A percentile compares a stretch with the other conserved stretches of the same genome.
Conservation (phyloP, 306 rosid species). For the Chamaecrista fasciculata region DNA sequence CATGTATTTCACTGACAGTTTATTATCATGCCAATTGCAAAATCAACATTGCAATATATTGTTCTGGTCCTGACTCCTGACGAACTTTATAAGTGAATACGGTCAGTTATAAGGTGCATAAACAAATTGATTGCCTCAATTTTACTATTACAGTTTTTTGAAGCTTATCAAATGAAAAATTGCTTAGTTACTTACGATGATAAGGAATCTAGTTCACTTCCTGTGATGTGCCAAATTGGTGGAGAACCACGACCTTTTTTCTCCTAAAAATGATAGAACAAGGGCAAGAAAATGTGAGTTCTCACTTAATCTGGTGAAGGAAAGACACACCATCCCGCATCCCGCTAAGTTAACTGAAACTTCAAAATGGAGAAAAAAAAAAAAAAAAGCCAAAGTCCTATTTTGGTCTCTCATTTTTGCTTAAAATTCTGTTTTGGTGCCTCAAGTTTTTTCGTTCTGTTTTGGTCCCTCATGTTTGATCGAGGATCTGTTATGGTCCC, state of each 20-base stretch:
- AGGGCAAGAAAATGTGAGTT: conserved; percentile 7
- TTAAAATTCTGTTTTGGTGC: too few relatives aligned
- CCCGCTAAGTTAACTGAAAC: neutral
- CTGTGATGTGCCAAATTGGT: conserved; percentile 69
- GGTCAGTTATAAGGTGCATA: neutral
- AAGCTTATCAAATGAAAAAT: neutral
- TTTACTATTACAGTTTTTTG: conserved; percentile 11
- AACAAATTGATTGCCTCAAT: conserved; percentile 4
- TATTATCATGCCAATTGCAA: neutral
- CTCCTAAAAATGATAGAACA: conserved; percentile 57
- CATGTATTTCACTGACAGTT: neutral
- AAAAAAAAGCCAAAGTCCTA: too few relatives aligned
- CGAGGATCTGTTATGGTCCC: too few relatives aligned
- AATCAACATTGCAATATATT: neutral
- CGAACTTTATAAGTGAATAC: neutral
- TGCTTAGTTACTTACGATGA: conserved; percentile 62
- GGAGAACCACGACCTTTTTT: conserved; percentile 72
- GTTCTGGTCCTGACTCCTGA: neutral
- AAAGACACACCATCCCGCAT: neutral
- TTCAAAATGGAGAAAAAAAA: neutral
- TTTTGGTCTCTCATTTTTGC: too few relatives aligned
- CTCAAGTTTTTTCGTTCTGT: too few relatives aligned
- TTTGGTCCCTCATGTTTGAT: too few relatives aligned
- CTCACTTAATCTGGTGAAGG: conserved; percentile 6
- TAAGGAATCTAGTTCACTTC: conserved; percentile 72